A percentile compares a stretch with the other conserved stretches of the same genome.
phyloP scores from a whole-genome alignment of 352 stramenopile species.

The Globisporangium iwayamae region DNA sequence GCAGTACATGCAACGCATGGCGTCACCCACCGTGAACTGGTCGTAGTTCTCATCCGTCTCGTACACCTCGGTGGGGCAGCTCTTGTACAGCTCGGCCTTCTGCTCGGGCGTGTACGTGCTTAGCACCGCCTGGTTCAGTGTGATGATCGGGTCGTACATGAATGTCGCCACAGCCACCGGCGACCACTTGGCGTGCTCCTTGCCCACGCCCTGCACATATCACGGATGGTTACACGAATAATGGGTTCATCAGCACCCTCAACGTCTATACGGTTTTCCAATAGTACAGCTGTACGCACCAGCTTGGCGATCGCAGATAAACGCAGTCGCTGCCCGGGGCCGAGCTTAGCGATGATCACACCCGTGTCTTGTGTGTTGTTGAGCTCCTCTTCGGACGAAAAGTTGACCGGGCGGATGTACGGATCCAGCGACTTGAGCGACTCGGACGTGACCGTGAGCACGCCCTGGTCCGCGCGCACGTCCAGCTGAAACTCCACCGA shows the following conservation, averaged over 20 bases:
- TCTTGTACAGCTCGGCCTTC: conserved; percentile 94
- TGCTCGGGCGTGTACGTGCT: conserved; percentile 93
- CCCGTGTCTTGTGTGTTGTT: conserved; percentile 95
- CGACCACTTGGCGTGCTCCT: conserved; percentile 98
- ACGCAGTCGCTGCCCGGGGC: conserved; percentile 92
- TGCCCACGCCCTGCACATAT: conserved; percentile 87
- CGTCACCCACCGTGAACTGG: conserved; percentile 58
- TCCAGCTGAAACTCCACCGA: conserved; percentile 97
- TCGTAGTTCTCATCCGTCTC: conserved; percentile 92
- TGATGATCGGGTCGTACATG: conserved; percentile 90
- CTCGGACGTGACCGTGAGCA: conserved; percentile 74
- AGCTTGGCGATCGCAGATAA: conserved; percentile 93
- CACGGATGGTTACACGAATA: not conserved
- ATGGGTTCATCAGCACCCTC: not conserved
- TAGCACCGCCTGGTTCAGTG: conserved; percentile 88
- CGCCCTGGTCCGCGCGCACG: conserved; percentile 74
- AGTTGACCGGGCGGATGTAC: conserved; percentile 85
- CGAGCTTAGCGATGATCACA: conserved; percentile 97
- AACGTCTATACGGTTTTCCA: not conserved
- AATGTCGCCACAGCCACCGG: conserved; percentile 94
- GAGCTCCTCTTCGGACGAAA: conserved; percentile 85
- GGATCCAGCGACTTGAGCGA: conserved; percentile 78
- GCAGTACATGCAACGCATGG: conserved; percentile 86
- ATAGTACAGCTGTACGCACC: conserved; percentile 20
- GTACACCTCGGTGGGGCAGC: conserved; percentile 93